These are phyloP conservation scores for Boletus sensibilis DNA, from an alignment of 768 basidiomycete species.

Conservation along the genomic window DNA sequence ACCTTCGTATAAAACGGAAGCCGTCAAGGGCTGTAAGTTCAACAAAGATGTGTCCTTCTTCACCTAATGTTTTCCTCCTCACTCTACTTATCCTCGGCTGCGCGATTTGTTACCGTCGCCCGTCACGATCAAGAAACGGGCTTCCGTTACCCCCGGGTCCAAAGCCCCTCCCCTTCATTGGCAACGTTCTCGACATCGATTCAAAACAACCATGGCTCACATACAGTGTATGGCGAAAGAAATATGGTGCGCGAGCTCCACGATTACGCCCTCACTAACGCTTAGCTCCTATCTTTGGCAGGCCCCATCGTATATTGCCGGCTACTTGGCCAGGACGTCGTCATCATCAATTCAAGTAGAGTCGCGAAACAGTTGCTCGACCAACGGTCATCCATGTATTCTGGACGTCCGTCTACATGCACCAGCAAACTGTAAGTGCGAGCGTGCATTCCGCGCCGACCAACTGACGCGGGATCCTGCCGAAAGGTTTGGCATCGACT, in stretches of 20 bases:
- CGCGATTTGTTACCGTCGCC: slow-evolving; percentile 5
- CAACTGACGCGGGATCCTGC: background rate
- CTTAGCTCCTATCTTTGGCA: slow-evolving; percentile 5
- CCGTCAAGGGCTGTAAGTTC: background rate
- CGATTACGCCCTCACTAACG: background rate
- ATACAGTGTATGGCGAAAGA: slow-evolving; percentile 28
- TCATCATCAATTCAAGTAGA: slow-evolving; percentile 28
- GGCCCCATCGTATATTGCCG: slow-evolving; percentile 30
- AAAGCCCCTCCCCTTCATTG: slow-evolving; percentile 22
- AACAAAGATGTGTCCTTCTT: slow-evolving; percentile 11
- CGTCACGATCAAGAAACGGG: slow-evolving; percentile 2
- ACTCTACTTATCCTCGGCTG: slow-evolving; percentile 11
- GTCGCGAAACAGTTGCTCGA: slow-evolving; percentile 30
- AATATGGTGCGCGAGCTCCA: slow-evolving; percentile 22
- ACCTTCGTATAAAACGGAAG: slow-evolving; percentile 18
- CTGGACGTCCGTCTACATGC: slow-evolving; percentile 26
- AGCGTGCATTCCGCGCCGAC: background rate
- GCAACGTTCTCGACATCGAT: slow-evolving; percentile 26
- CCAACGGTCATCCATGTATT: slow-evolving; percentile 31
- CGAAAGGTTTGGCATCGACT: slow-evolving; percentile 30
- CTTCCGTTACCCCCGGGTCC: slow-evolving; percentile 26
- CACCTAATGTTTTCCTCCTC: slow-evolving; percentile 10
- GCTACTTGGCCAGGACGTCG: slow-evolving; percentile 25
- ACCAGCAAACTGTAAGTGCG: slow-evolving; percentile 23
- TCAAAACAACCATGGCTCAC: slow-evolving; percentile 26